Percentiles rank a stretch among this genome's conserved stretches.
Conservation (phyloP, 345 rosid species). For the Pugionium dolabratum region DNA sequence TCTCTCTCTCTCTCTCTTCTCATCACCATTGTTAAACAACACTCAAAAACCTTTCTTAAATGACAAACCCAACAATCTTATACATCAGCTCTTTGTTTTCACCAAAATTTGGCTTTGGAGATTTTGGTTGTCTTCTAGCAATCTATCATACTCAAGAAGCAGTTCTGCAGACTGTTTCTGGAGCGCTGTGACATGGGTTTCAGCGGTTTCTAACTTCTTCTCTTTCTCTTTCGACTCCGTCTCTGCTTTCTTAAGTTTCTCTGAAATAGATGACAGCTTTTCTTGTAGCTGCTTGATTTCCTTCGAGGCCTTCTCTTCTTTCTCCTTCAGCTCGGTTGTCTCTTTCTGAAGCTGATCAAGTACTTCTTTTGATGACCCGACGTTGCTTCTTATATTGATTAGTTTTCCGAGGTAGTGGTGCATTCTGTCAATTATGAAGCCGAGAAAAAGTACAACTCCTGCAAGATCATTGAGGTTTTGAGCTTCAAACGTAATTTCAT, state of each 20-base stretch:
- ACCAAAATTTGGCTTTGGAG: conserved; percentile 62
- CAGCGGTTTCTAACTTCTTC: conserved; percentile 77
- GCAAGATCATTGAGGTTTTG: conserved; percentile 40
- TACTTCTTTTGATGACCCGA: conserved; percentile 72
- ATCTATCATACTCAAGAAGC: conserved; percentile 82
- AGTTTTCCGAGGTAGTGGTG: conserved; percentile 84
- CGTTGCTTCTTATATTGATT: conserved; percentile 54
- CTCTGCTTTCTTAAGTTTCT: conserved; percentile 68
- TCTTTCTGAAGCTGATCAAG: conserved; percentile 67
- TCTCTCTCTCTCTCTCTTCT: conserved; percentile 20
- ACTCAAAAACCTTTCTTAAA: background rate
- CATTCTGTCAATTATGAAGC: conserved; percentile 82
- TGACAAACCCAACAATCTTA: background rate
- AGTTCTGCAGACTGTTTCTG: conserved; percentile 93
- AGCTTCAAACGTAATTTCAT: conserved; percentile 1
- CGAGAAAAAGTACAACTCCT: conserved; percentile 88
- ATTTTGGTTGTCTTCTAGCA: conserved; percentile 86
- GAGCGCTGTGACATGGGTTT: conserved; percentile 71
- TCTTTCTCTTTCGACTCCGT: conserved; percentile 69
- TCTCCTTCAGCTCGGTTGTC: conserved; percentile 58
- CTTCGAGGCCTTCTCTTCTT: conserved; percentile 62
- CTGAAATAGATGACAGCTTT: conserved; percentile 50
- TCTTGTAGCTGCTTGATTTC: conserved; percentile 62
- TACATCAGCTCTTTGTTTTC: conserved; percentile 18
- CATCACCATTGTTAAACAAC: conserved; percentile 7